phyloP scores from a whole-genome alignment of 2,329 filamentous ascomycete genomes.

The Lachnellula arida region DNA sequence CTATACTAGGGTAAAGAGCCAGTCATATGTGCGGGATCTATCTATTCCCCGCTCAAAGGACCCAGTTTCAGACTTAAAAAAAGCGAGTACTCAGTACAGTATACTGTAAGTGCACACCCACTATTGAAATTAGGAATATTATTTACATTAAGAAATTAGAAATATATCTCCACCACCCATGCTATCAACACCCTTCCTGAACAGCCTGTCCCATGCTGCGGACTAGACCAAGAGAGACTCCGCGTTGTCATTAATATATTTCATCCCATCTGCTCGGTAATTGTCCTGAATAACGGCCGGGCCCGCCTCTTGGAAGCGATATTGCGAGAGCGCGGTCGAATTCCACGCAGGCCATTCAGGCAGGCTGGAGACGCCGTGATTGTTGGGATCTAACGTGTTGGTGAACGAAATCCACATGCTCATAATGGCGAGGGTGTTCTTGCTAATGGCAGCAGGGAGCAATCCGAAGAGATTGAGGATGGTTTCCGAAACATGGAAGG shows the following conservation, averaged over 20 bases:
- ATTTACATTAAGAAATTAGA: too few species aligned
- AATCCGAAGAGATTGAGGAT: slow-evolving; percentile 34
- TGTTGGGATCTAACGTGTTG: not conserved
- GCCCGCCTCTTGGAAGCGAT: not conserved
- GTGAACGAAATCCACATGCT: not conserved
- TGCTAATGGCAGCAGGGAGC: not conserved
- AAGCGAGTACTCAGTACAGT: too few species aligned
- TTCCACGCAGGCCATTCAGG: not conserved
- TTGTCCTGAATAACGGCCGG: not conserved
- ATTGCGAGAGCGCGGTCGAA: not conserved
- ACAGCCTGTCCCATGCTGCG: too few species aligned
- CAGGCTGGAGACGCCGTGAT: not conserved
- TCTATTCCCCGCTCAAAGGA: too few species aligned
- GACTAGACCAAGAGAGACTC: not conserved
- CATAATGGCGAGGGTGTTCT: not conserved
- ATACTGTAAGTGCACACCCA: too few species aligned
- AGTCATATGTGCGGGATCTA: too few species aligned
- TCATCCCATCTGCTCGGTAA: not conserved
- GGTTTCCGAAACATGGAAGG: slow-evolving; percentile 67
- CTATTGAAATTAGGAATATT: too few species aligned
- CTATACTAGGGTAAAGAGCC: too few species aligned
- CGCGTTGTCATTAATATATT: not conserved
- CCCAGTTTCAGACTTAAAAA: too few species aligned
- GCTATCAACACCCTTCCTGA: too few species aligned
- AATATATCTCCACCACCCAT: too few species aligned